Conservation (phyloP, 805 yeast species). For the Starmerella bombicola region DNA sequence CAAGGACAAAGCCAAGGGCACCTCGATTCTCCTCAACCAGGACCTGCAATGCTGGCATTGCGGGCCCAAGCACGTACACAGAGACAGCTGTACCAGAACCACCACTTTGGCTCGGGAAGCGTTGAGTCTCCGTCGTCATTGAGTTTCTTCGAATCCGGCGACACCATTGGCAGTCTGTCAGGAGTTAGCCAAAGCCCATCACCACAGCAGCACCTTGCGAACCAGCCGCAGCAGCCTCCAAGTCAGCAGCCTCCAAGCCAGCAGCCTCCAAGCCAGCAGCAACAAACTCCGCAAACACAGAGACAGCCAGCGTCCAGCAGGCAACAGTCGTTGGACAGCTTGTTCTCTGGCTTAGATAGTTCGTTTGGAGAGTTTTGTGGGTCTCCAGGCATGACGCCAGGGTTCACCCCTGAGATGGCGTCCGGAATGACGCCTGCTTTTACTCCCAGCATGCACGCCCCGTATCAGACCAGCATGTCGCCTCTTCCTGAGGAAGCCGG, state of each 20-base stretch:
- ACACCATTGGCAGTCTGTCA: background rate
- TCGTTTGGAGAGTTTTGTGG: background rate
- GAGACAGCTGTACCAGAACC: constrained; percentile 6
- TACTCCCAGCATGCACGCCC: constrained; percentile 1
- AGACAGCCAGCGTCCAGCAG: background rate
- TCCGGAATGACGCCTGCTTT: constrained; percentile 13
- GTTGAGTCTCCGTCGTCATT: background rate
- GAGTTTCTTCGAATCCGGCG: background rate
- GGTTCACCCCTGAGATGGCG: constrained; percentile 14
- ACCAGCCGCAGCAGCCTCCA: background rate
- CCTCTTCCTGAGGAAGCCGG: constrained; percentile 1
- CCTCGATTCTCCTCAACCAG: background rate
- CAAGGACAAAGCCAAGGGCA: too few species aligned
- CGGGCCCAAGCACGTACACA: constrained; percentile 6
- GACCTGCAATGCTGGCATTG: constrained; percentile 11
- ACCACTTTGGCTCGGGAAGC: background rate
- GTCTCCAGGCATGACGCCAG: constrained; percentile 14
- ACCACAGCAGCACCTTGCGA: background rate
- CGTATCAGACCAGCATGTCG: background rate
- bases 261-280: background rate
- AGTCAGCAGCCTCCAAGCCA: background rate
- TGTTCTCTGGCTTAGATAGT: background rate
- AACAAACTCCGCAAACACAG: background rate
- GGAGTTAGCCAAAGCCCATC: background rate
- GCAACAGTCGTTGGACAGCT: background rate